Conservation (phyloP, 192 early-diverging fungal species). For the Podila epicladia region DNA sequence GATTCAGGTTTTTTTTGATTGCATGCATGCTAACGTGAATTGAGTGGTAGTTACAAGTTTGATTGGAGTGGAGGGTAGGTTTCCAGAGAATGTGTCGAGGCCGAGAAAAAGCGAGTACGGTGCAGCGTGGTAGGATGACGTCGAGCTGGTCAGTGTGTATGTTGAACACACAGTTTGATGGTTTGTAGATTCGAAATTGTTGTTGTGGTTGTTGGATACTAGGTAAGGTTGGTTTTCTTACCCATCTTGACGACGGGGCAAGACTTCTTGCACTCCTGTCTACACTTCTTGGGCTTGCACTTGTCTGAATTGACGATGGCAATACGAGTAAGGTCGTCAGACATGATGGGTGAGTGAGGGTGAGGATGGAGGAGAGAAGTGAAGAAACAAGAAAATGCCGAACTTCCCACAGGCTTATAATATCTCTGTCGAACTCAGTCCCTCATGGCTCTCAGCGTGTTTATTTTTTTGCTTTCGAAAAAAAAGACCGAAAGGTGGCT, state of each 20-base stretch:
- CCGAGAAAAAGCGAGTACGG: background rate
- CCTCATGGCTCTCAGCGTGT: background rate
- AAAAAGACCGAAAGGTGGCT: constrained; percentile 1
- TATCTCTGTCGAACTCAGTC: background rate
- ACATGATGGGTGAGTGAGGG: constrained; percentile 61
- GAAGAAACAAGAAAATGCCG: constrained; percentile 8
- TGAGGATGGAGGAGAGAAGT: constrained; percentile 5
- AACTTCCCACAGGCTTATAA: background rate
- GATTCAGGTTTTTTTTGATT: background rate
- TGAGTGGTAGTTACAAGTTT: too few relatives aligned
- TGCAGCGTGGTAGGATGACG: background rate
- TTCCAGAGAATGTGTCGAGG: background rate
- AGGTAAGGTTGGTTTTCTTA: constrained; percentile 52
- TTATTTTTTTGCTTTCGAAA: background rate
- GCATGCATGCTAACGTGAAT: constrained; percentile 5
- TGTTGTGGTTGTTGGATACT: background rate
- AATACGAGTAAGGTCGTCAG: constrained; percentile 90
- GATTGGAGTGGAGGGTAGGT: background rate
- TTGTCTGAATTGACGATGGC: constrained; percentile 95
- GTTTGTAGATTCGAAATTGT: background rate
- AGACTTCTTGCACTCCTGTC: constrained; percentile 97
- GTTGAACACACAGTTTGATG: background rate
- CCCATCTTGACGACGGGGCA: constrained; percentile 98
- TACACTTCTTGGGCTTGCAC: constrained; percentile 99
- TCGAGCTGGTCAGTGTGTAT: too few relatives aligned